phyloP scores from a whole-genome alignment of 1,139 yeast genomes.

The Meyerozyma sp. region DNA sequence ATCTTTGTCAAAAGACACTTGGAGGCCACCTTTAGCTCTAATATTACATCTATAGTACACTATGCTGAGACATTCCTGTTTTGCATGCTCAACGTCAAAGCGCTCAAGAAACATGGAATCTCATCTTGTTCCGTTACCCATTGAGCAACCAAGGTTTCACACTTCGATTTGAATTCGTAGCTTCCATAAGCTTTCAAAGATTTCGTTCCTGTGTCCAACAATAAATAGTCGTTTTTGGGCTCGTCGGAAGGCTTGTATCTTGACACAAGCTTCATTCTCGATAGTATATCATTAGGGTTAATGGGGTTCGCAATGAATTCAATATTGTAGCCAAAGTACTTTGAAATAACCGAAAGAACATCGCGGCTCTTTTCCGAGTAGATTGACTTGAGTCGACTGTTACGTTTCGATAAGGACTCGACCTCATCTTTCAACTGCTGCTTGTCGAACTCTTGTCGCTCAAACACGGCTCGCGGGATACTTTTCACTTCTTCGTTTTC shows the following conservation, averaged over 20 bases:
- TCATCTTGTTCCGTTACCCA: constrained; percentile 72
- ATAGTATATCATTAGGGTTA: constrained; percentile 44
- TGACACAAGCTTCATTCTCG: constrained; percentile 58
- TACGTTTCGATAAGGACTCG: constrained; percentile 51
- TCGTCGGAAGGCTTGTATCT: constrained; percentile 31
- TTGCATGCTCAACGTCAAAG: constrained; percentile 63
- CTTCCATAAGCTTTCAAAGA: constrained; percentile 38
- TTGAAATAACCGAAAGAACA: constrained; percentile 62
- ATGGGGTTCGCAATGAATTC: constrained; percentile 64
- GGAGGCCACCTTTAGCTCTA: background rate
- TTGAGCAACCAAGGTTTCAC: constrained; percentile 53
- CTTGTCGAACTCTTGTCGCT: constrained; percentile 56
- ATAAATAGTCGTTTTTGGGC: constrained; percentile 25
- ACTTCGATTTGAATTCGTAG: constrained; percentile 41
- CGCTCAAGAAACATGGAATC: constrained; percentile 76
- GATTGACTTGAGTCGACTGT: constrained; percentile 54
- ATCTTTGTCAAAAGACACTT: too few relatives aligned
- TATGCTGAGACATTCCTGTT: background rate
- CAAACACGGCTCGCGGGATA: constrained; percentile 62
- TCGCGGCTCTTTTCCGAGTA: constrained; percentile 72
- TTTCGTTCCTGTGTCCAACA: constrained; percentile 33
- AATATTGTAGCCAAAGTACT: constrained; percentile 67
- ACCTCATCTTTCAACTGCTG: constrained; percentile 43
- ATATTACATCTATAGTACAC: background rate
- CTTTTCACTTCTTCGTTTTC: constrained; percentile 8